Conservation (phyloP, 225 moss, liverwort and hornwort genomes). For the Polytrichum formosum region DNA sequence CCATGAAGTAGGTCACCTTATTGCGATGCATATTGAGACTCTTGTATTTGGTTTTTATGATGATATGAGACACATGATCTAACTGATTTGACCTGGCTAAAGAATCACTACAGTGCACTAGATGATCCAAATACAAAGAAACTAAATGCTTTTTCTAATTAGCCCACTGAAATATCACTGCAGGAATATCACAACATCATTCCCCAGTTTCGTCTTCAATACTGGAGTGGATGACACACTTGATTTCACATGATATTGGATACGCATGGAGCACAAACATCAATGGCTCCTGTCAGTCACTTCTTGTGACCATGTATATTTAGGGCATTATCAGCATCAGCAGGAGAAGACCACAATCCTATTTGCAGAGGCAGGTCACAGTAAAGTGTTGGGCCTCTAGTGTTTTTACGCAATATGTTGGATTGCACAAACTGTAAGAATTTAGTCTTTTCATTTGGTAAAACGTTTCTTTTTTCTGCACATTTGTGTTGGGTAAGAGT, state of each 20-base stretch:
- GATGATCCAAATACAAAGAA: neutral
- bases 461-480: no score
- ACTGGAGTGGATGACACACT: neutral
- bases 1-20: neutral
- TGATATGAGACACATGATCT: neutral
- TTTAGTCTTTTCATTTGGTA: no score
- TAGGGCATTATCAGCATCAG: no score
- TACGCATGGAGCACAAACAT: neutral
- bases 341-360: no score
- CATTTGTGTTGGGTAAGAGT: no score
- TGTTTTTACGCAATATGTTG: no score
- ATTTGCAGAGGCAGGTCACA: no score
- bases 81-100: neutral
- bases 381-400: no score
- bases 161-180: neutral
- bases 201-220: slow-evolving; percentile 28
- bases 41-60: neutral
- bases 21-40: neutral
- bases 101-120: no score
- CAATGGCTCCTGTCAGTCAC: no score
- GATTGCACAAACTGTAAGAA: no score
- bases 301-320: no score
- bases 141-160: slow-evolving; percentile 5
- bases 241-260: neutral
- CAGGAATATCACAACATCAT: slow-evolving; percentile 23